Evolutionary conservation across 2,329 filamentous ascomycete genomes (phyloP).

Genomic region (Diaporthe aspalathi): DNA sequence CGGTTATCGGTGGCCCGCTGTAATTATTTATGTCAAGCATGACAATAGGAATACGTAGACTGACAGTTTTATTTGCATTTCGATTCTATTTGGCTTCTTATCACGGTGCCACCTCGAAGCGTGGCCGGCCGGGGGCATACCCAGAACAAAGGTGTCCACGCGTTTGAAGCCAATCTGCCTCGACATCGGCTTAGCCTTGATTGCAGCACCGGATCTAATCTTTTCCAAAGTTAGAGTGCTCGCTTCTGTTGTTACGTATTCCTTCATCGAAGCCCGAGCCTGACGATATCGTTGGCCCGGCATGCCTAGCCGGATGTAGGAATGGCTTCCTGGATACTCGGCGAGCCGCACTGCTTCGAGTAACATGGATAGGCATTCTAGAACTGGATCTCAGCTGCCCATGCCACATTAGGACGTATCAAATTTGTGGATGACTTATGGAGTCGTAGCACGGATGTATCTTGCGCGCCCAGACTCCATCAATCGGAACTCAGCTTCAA

Average conservation of each 20-base stretch:
- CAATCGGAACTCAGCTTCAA: background rate
- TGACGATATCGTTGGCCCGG: background rate
- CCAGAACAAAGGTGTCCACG: background rate
- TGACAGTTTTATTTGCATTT: background rate
- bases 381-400: background rate
- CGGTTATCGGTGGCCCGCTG: constrained; percentile 6
- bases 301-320: background rate
- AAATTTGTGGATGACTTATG: background rate
- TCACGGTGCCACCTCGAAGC: constrained; percentile 23
- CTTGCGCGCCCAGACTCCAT: background rate
- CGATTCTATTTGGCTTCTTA: background rate
- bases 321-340: background rate
- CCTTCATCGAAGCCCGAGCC: background rate
- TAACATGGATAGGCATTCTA: background rate
- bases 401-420: background rate
- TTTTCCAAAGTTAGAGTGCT: background rate
- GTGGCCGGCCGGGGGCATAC: background rate
- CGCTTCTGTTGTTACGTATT: background rate
- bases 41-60: background rate
- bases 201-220: background rate
- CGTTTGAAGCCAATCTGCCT: constrained; percentile 16
- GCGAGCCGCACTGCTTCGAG: background rate
- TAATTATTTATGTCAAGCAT: background rate
- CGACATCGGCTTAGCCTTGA: background rate
- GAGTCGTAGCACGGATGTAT: background rate